Percentiles rank a stretch among this genome's conserved stretches.
Conservation (phyloP, 2,329 filamentous ascomycete genomes). For the Fusarium equiseti region DNA sequence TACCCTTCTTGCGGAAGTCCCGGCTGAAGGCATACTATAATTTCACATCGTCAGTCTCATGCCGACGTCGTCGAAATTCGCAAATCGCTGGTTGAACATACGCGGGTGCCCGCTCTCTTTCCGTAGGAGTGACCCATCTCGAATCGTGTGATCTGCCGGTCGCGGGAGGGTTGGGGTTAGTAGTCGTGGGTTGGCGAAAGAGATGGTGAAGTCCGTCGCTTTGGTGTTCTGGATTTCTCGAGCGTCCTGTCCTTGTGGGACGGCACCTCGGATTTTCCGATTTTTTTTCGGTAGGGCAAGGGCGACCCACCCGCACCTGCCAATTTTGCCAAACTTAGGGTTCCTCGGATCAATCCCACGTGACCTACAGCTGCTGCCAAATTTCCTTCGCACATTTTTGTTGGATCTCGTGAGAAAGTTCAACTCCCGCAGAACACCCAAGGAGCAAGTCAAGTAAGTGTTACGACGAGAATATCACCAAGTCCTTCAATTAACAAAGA, state of each 20-base stretch:
- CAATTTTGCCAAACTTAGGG: conserved; percentile 49
- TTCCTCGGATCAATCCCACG: conserved; percentile 46
- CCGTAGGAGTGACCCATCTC: conserved; percentile 89
- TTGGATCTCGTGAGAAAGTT: conserved; percentile 48
- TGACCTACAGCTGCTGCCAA: conserved; percentile 45
- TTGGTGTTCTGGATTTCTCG: conserved; percentile 54
- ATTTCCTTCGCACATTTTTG: conserved; percentile 53
- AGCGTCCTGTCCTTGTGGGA: conserved; percentile 55
- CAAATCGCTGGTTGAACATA: conserved; percentile 61
- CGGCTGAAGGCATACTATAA: conserved; percentile 89
- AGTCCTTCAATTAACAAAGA: conserved; percentile 47
- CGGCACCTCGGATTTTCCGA: conserved; percentile 54
- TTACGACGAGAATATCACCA: conserved; percentile 18
- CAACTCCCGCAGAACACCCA: conserved; percentile 53
- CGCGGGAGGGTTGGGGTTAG: conserved; percentile 55
- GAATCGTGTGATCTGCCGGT: conserved; percentile 63
- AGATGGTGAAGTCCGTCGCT: conserved; percentile 51
- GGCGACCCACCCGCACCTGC: conserved; percentile 21
- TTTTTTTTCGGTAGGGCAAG: conserved; percentile 55
- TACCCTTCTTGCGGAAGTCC: conserved; percentile 94
- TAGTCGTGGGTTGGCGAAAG: conserved; percentile 58
- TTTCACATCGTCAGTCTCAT: conserved; percentile 46
- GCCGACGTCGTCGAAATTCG: conserved; percentile 42
- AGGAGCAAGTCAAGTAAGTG: conserved; percentile 58
- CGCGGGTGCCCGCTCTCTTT: conserved; percentile 88